Conservation (phyloP, 2,329 filamentous ascomycete genomes). For the Coccinonectria pachysandricola region DNA sequence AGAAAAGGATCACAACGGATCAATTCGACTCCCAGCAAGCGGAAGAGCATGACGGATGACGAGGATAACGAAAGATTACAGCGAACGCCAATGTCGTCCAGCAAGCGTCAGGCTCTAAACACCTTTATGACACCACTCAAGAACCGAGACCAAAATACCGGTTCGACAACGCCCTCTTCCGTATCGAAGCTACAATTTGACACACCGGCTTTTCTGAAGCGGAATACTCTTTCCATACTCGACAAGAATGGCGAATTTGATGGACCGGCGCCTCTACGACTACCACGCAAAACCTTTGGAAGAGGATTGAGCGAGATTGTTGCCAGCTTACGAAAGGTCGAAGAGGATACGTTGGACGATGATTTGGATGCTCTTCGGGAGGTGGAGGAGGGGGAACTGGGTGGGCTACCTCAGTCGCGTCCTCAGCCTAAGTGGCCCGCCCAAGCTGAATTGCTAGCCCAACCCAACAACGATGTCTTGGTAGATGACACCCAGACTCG, state of each 20-base stretch:
- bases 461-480: slow-evolving; percentile 26
- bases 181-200: slow-evolving; percentile 49
- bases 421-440: slow-evolving; percentile 13
- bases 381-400: slow-evolving; percentile 43
- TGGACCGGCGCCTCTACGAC: slow-evolving; percentile 37
- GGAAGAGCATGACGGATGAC: slow-evolving; percentile 20
- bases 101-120: slow-evolving; percentile 52
- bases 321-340: slow-evolving; percentile 56
- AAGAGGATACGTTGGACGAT: slow-evolving; percentile 61
- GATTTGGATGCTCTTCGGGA: slow-evolving; percentile 67
- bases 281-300: slow-evolving; percentile 52
- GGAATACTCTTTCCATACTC: slow-evolving; percentile 37
- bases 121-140: slow-evolving; percentile 57
- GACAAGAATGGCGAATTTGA: slow-evolving; percentile 45
- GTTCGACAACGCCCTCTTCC: slow-evolving; percentile 36
- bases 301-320: slow-evolving; percentile 67
- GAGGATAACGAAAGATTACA: slow-evolving; percentile 25
- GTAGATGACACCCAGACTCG: slow-evolving; percentile 33
- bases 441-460: no score
- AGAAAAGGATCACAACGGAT: slow-evolving; percentile 5
- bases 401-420: slow-evolving; percentile 8
- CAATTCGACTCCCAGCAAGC: slow-evolving; percentile 39
- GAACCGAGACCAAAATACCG: slow-evolving; percentile 29
- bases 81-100: slow-evolving; percentile 42
- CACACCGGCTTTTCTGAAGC: slow-evolving; percentile 61